These are phyloP conservation scores for Fusarium neocosmosporiellum DNA, from an alignment of 2,329 filamentous ascomycete species.

Conservation along the genomic window DNA sequence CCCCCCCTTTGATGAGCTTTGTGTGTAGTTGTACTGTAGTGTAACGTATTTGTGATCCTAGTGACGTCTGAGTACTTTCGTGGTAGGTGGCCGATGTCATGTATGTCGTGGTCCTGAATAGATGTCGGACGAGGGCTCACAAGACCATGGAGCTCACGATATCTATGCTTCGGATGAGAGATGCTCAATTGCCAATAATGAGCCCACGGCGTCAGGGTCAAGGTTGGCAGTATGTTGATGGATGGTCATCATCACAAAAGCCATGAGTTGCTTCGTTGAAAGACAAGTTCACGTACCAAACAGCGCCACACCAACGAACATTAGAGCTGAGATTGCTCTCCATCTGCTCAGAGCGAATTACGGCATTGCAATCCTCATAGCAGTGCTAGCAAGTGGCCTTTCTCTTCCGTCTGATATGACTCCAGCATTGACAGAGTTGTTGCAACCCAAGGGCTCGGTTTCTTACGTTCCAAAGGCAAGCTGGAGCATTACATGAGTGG, in stretches of 20 bases:
- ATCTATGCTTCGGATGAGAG: background rate
- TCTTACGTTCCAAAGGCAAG: too few species aligned
- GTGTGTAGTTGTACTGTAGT: background rate
- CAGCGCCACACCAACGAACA: too few species aligned
- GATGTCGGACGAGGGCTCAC: background rate
- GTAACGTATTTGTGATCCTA: background rate
- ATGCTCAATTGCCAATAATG: background rate
- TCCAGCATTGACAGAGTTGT: background rate
- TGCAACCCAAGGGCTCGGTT: background rate
- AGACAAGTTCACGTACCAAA: too few species aligned
- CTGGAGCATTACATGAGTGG: too few species aligned
- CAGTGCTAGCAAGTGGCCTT: background rate
- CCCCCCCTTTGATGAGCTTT: background rate
- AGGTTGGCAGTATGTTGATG: background rate
- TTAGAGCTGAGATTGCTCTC: too few species aligned
- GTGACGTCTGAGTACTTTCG: background rate
- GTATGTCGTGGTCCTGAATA: background rate
- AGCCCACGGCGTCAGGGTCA: background rate
- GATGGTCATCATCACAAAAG: background rate
- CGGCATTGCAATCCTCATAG: background rate
- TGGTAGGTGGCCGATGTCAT: background rate
- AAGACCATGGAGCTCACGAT: background rate
- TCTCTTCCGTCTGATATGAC: background rate
- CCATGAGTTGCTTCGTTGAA: background rate
- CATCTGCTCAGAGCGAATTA: background rate